These are phyloP conservation scores for Solanum corneliomulleri DNA, from an alignment of 257 asterid species.

Conservation along the genomic window DNA sequence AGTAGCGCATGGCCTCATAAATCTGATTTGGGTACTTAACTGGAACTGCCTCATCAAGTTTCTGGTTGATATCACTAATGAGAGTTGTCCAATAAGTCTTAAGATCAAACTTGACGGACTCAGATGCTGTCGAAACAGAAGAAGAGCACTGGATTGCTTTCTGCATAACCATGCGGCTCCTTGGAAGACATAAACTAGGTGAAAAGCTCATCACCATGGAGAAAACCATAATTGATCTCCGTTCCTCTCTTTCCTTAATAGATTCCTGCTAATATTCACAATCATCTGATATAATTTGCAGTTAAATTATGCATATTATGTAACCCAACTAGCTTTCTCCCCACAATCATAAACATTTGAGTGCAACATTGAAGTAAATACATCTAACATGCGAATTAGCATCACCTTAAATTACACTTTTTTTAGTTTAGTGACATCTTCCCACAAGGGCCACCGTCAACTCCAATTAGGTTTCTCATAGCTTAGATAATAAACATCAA, in stretches of 20 bases:
- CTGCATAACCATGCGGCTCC: slow-evolving; percentile 16
- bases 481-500: background rate
- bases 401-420: background rate
- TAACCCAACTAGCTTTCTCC: background rate
- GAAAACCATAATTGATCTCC: background rate
- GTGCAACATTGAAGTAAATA: background rate
- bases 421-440: background rate
- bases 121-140: background rate
- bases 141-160: slow-evolving; percentile 36
- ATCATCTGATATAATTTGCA: background rate
- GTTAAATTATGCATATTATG: background rate
- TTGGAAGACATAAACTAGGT: slow-evolving; percentile 6
- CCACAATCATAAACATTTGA: background rate
- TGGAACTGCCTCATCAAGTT: slow-evolving; percentile 78
- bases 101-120: slow-evolving; percentile 50
- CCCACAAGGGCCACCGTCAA: too few species aligned
- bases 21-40: slow-evolving; percentile 79
- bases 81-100: slow-evolving; percentile 64
- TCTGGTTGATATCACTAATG: slow-evolving; percentile 63
- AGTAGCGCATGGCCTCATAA: slow-evolving; percentile 95
- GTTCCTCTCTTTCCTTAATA: background rate
- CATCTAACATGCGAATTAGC: background rate
- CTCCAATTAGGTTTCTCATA: background rate
- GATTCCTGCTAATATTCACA: background rate
- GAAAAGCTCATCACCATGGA: slow-evolving; percentile 7